Percentiles rank a stretch among this genome's conserved stretches.
Evolutionary conservation across 1,284 basidiomycete genomes (phyloP).

Genomic region (Melanopsichium pennsylvanicum): DNA sequence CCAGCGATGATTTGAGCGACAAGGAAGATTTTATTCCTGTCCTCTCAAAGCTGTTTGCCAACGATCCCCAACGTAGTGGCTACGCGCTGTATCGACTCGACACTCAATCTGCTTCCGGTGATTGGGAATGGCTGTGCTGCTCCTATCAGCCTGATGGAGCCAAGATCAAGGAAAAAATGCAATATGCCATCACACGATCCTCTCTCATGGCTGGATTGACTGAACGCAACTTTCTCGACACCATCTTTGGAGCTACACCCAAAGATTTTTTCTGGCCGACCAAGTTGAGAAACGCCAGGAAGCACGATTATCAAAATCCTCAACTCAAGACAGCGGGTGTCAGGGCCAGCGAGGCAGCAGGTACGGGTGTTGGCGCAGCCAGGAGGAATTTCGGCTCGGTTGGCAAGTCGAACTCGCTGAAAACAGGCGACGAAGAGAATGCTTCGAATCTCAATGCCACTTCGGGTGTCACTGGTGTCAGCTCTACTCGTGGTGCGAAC

Average conservation of each 20-base stretch:
- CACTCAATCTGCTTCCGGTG: conserved; percentile 50
- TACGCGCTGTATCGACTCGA: conserved; percentile 59
- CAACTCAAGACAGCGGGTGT: conserved; percentile 48
- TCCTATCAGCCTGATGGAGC: conserved; percentile 58
- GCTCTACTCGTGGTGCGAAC: background rate
- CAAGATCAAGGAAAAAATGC: conserved; percentile 61
- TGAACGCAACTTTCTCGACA: conserved; percentile 59
- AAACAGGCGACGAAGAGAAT: conserved; percentile 1
- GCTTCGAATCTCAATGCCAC: conserved; percentile 7
- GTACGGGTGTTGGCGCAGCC: conserved; percentile 51
- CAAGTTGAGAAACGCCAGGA: conserved; percentile 55
- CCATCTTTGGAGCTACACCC: conserved; percentile 49
- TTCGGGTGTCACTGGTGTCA: conserved; percentile 20
- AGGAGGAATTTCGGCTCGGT: conserved; percentile 52
- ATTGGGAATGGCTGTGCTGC: conserved; percentile 59
- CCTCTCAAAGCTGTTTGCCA: conserved; percentile 45
- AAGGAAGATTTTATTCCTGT: conserved; percentile 46
- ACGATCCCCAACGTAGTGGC: conserved; percentile 49
- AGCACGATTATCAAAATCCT: conserved; percentile 63
- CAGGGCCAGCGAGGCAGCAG: conserved; percentile 53
- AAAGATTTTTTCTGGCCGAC: conserved; percentile 53
- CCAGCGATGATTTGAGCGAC: conserved; percentile 29
- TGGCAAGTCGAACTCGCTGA: conserved; percentile 25
- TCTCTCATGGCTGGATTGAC: conserved; percentile 49
- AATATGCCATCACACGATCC: conserved; percentile 51